Conservation (phyloP, 352 stramenopile species). For the Blastocystis sp. region DNA sequence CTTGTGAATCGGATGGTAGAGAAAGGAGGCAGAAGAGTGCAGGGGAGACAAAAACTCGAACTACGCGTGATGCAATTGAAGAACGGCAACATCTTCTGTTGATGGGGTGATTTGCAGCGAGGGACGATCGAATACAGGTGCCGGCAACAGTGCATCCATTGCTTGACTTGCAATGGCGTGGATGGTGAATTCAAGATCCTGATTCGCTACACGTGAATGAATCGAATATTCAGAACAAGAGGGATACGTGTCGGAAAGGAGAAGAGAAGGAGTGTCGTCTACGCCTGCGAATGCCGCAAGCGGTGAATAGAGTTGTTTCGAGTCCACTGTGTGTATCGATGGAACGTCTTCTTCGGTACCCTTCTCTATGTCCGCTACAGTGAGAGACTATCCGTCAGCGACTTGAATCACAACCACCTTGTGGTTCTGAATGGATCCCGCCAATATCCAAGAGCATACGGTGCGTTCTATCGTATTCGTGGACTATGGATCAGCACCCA, state of each 20-base stretch:
- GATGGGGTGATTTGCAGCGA: background rate
- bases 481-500: conserved; percentile 21
- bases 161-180: background rate
- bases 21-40: background rate
- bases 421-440: background rate
- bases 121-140: conserved; percentile 11
- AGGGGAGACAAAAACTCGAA: conserved; percentile 7
- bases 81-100: background rate
- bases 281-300: background rate
- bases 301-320: background rate
- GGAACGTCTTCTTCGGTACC: background rate
- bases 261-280: background rate
- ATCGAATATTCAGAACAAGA: background rate
- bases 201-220: background rate
- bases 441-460: conserved; percentile 28
- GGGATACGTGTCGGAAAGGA: background rate
- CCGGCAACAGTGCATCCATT: background rate
- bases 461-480: background rate
- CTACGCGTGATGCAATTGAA: background rate
- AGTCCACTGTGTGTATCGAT: background rate
- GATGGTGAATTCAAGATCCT: background rate
- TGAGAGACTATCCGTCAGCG: background rate
- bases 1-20: conserved; percentile 7
- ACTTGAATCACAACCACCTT: background rate
- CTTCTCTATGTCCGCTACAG: background rate